phyloP scores from a whole-genome alignment of 345 rosid species.

The Eucalyptus curtisii region DNA sequence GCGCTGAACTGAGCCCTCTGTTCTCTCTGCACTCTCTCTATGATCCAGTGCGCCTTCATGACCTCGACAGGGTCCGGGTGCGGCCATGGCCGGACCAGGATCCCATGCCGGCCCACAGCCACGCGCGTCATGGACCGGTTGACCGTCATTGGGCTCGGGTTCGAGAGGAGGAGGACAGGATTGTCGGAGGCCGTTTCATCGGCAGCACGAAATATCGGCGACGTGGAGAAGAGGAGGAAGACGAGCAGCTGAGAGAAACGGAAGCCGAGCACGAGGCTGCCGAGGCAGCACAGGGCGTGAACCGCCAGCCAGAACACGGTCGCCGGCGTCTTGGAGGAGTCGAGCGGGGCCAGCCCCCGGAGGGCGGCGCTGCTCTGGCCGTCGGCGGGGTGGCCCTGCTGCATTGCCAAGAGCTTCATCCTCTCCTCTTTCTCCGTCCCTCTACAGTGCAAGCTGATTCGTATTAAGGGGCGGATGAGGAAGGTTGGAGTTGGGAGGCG shows the following conservation, averaged over 20 bases:
- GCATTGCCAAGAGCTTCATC: constrained; percentile 80
- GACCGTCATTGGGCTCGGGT: constrained; percentile 1
- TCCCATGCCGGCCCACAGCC: constrained; percentile 93
- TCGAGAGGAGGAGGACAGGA: constrained; percentile 4
- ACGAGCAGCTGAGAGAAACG: constrained; percentile 81
- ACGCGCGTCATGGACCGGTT: constrained; percentile 36
- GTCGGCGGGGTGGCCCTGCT: constrained; percentile 55
- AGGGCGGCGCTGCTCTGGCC: constrained; percentile 64
- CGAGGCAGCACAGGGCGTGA: constrained; percentile 75
- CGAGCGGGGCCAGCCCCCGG: constrained; percentile 19
- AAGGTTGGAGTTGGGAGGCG: background rate
- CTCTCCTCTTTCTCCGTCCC: background rate
- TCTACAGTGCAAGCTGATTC: background rate
- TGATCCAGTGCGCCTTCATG: constrained; percentile 82
- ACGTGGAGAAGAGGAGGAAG: constrained; percentile 73
- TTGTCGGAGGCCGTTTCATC: background rate
- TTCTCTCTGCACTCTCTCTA: constrained; percentile 82
- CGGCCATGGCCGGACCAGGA: constrained; percentile 99
- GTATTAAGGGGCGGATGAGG: background rate
- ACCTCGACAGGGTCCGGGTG: constrained; percentile 90
- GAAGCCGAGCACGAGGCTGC: constrained; percentile 78
- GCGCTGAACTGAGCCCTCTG: constrained; percentile 65
- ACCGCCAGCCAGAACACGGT: constrained; percentile 63
- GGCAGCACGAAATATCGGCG: background rate
- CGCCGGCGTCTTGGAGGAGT: constrained; percentile 59